Evolutionary conservation across 2,329 filamentous ascomycete species (phyloP).

Genomic region (Claviceps quebecensis): DNA sequence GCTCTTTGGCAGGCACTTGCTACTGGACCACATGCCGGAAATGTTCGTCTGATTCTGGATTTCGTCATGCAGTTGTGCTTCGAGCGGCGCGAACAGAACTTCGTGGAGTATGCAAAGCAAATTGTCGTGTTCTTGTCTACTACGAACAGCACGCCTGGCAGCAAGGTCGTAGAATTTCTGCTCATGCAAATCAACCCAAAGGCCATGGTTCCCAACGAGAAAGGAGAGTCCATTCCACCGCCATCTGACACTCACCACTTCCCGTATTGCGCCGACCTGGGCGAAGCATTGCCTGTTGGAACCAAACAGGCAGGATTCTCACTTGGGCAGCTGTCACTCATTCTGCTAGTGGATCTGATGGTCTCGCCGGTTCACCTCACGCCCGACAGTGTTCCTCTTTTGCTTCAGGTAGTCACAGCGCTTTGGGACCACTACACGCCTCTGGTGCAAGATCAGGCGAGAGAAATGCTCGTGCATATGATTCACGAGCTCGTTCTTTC

Average conservation of each 20-base stretch:
- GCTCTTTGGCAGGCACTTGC: constrained; percentile 94
- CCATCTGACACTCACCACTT: constrained; percentile 61
- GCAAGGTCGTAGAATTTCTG: constrained; percentile 88
- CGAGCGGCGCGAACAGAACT: constrained; percentile 91
- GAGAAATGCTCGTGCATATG: constrained; percentile 94
- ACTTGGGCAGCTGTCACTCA: constrained; percentile 81
- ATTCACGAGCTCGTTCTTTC: constrained; percentile 90
- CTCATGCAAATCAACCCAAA: constrained; percentile 83
- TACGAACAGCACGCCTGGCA: constrained; percentile 56
- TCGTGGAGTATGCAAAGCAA: constrained; percentile 95
- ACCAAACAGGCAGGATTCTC: constrained; percentile 91
- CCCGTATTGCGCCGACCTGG: constrained; percentile 81
- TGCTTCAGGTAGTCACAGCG: constrained; percentile 83
- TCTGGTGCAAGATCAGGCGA: constrained; percentile 87
- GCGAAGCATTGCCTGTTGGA: constrained; percentile 64
- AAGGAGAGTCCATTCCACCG: constrained; percentile 51
- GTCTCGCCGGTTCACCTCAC: constrained; percentile 76
- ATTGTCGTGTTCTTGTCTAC: constrained; percentile 93
- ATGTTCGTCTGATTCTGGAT: constrained; percentile 85
- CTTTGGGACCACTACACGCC: constrained; percentile 96
- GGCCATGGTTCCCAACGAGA: constrained; percentile 91
- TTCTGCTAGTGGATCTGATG: constrained; percentile 89
- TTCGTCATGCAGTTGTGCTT: constrained; percentile 93
- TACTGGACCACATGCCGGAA: constrained; percentile 81
- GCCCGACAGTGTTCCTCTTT: constrained; percentile 65